These are phyloP conservation scores for Lachnellula arida DNA, from an alignment of 2,329 filamentous ascomycete genomes.

Conservation along the genomic window DNA sequence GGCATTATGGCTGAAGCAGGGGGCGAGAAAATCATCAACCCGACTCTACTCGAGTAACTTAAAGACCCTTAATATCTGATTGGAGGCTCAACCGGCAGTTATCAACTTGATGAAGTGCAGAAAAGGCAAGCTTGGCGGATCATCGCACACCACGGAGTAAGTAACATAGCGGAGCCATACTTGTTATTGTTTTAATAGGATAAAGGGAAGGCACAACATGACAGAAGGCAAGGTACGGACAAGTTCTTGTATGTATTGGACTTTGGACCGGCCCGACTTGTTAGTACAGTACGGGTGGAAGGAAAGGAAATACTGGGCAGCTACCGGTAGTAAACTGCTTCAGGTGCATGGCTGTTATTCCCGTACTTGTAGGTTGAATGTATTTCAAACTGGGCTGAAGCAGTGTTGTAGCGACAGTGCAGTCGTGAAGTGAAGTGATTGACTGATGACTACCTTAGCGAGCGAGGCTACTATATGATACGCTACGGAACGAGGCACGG, in stretches of 20 bases:
- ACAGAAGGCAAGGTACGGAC: neutral
- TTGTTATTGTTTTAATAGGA: no score
- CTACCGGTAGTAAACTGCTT: neutral
- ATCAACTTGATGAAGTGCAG: no score
- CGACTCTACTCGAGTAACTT: neutral
- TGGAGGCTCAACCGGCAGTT: neutral
- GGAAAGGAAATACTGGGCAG: no score
- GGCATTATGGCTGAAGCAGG: slow-evolving; percentile 1
- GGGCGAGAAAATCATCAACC: neutral
- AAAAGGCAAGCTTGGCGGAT: neutral
- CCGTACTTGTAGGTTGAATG: neutral
- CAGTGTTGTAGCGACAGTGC: neutral
- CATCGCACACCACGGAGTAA: neutral
- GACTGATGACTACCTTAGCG: no score
- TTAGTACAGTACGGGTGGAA: no score
- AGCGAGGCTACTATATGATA: no score
- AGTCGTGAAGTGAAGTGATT: no score
- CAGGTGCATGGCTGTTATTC: neutral
- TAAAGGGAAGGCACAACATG: no score
- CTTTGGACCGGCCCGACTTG: no score
- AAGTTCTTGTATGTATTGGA: neutral
- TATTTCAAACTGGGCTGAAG: slow-evolving; percentile 3
- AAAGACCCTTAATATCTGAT: neutral
- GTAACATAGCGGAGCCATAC: neutral
- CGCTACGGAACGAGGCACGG: no score